Evolutionary conservation across 345 rosid species (phyloP).

Genomic region (Populus alba): DNA sequence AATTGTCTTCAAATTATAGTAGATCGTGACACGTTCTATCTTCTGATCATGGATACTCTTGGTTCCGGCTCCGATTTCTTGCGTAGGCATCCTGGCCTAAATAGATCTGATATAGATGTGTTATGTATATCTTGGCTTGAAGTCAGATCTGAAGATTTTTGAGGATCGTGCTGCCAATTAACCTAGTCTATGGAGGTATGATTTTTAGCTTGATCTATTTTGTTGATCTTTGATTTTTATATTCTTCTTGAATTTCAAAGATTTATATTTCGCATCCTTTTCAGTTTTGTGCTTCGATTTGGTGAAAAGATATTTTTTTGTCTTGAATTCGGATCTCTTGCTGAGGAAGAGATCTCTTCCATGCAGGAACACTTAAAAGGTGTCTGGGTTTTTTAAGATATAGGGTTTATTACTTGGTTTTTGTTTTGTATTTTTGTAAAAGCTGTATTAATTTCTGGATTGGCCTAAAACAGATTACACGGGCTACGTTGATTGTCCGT

Average conservation of each 20-base stretch:
- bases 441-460: neutral
- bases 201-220: neutral
- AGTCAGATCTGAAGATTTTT: too few species aligned
- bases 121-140: too few species aligned
- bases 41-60: too few species aligned
- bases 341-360: neutral
- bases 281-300: neutral
- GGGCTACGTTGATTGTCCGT: neutral
- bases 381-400: neutral
- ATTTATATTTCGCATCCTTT: neutral
- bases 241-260: neutral
- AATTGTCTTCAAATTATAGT: too few species aligned
- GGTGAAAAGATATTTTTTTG: too few species aligned
- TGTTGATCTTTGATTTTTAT: neutral
- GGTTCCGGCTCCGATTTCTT: too few species aligned
- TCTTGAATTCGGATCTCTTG: neutral
- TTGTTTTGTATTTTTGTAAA: too few species aligned
- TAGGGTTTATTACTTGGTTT: neutral
- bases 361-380: neutral
- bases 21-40: too few species aligned
- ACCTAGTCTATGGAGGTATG: neutral
- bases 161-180: neutral
- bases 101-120: too few species aligned
- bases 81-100: too few species aligned
- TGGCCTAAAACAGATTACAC: neutral